Evolutionary conservation across 129 eudicot genomes (phyloP).

Genomic region (Mikania micrantha): DNA sequence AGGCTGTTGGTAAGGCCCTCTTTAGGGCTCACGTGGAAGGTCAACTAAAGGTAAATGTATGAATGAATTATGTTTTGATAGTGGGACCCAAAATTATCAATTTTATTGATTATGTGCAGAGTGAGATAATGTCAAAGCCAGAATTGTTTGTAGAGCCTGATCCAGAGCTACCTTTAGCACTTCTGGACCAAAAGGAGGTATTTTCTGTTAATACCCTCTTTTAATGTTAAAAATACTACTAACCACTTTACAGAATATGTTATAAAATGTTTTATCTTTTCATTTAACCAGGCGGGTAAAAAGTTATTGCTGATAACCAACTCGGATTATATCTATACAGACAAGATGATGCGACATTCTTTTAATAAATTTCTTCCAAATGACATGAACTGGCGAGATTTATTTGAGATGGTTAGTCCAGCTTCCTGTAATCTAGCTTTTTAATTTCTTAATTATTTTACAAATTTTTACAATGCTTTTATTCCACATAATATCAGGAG

Average conservation of each 20-base stretch:
- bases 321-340: slow-evolving; percentile 87
- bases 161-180: slow-evolving; percentile 93
- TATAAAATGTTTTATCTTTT: slow-evolving; percentile 2
- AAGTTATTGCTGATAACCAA: slow-evolving; percentile 89
- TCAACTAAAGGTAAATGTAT: slow-evolving; percentile 71
- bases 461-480: not conserved
- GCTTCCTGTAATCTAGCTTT: not conserved
- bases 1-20: slow-evolving; percentile 99
- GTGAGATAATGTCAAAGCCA: slow-evolving; percentile 97
- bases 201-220: slow-evolving; percentile 3
- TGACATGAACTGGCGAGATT: slow-evolving; percentile 92
- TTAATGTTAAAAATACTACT: not conserved
- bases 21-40: slow-evolving; percentile 99
- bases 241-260: not conserved
- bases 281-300: slow-evolving; percentile 74
- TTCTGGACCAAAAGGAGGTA: slow-evolving; percentile 98
- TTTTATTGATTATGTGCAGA: slow-evolving; percentile 38
- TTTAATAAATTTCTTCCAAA: slow-evolving; percentile 90
- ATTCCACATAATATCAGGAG: not conserved
- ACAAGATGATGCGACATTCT: slow-evolving; percentile 97
- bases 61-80: slow-evolving; percentile 9
- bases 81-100: slow-evolving; percentile 12
- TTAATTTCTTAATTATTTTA: not conserved
- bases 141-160: slow-evolving; percentile 98
- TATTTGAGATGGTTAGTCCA: slow-evolving; percentile 83